Evolutionary conservation across 345 rosid genomes (phyloP).

Genomic region (Heritiera littoralis): DNA sequence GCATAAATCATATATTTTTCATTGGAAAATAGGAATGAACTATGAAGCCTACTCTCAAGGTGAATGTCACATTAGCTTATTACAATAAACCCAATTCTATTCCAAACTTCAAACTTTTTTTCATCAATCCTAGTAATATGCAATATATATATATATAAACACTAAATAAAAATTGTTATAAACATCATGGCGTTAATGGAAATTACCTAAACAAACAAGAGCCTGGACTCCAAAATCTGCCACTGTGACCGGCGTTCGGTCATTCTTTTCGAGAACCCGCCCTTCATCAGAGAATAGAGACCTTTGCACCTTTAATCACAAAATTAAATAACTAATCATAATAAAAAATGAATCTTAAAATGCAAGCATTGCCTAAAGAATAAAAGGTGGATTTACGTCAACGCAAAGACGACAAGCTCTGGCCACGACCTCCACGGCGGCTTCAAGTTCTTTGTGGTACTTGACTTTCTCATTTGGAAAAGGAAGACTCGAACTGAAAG

Average conservation of each 20-base stretch:
- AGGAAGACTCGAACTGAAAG: constrained; percentile 61
- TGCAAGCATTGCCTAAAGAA: neutral
- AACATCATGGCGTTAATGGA: neutral
- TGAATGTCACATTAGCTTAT: neutral
- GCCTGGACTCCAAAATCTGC: constrained; percentile 97
- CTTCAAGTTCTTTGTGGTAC: constrained; percentile 70
- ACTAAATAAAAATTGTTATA: neutral
- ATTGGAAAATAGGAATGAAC: neutral
- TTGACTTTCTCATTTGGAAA: constrained; percentile 58
- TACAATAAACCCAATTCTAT: neutral
- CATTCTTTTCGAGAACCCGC: constrained; percentile 70
- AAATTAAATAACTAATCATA: constrained; percentile 9
- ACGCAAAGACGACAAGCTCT: constrained; percentile 83
- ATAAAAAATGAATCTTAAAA: neutral
- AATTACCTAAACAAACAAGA: constrained; percentile 72
- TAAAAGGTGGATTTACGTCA: constrained; percentile 42
- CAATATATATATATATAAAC: neutral
- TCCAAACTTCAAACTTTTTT: neutral
- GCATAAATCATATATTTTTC: neutral
- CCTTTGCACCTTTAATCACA: constrained; percentile 44
- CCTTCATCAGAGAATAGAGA: constrained; percentile 47
- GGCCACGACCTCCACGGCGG: constrained; percentile 68
- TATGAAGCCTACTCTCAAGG: neutral
- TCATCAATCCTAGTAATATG: neutral
- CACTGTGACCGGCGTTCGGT: constrained; percentile 77